Percentiles rank a stretch among this genome's conserved stretches.
These are phyloP conservation scores for Anthracocystis walkeri DNA, from an alignment of 1,284 basidiomycete genomes.

Conservation along the genomic window DNA sequence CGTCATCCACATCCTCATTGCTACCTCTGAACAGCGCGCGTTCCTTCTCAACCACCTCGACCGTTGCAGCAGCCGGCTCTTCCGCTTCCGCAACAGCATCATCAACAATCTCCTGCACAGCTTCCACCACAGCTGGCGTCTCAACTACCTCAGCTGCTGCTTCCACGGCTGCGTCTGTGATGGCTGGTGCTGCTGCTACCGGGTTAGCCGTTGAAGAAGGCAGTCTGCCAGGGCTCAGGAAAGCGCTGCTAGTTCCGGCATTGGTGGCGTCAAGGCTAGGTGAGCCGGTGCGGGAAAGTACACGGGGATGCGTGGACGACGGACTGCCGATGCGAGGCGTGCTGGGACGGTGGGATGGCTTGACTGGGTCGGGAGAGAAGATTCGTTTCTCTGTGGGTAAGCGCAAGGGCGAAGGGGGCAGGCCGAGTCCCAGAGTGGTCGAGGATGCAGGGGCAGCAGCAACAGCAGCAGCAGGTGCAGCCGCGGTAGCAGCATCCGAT, in stretches of 20 bases:
- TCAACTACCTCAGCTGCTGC: constrained; percentile 9
- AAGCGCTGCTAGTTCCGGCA: neutral
- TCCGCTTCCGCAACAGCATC: too few relatives aligned
- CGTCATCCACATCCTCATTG: constrained; percentile 35
- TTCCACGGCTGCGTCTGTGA: constrained; percentile 10
- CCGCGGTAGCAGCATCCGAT: constrained; percentile 12
- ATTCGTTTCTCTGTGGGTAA: constrained; percentile 27
- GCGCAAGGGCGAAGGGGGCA: constrained; percentile 22
- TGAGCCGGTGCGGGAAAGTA: constrained; percentile 24
- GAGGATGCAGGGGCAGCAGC: constrained; percentile 6
- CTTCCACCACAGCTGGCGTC: constrained; percentile 9
- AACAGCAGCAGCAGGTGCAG: neutral
- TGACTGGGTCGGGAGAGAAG: constrained; percentile 48
- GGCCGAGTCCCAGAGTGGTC: constrained; percentile 16
- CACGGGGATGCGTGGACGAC: constrained; percentile 6
- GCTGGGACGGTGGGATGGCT: constrained; percentile 28
- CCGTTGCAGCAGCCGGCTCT: neutral
- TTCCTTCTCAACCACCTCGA: neutral
- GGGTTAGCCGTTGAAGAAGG: neutral
- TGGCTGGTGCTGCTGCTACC: neutral
- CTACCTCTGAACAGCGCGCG: constrained; percentile 2
- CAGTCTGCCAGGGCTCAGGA: constrained; percentile 12
- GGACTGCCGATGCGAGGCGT: constrained; percentile 50
- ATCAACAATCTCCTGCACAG: constrained; percentile 3
- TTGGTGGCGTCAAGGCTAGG: constrained; percentile 21